Base-by-base conservation (phyloP, 2,329 filamentous ascomycete species). In the Verticillium longisporum region DNA sequence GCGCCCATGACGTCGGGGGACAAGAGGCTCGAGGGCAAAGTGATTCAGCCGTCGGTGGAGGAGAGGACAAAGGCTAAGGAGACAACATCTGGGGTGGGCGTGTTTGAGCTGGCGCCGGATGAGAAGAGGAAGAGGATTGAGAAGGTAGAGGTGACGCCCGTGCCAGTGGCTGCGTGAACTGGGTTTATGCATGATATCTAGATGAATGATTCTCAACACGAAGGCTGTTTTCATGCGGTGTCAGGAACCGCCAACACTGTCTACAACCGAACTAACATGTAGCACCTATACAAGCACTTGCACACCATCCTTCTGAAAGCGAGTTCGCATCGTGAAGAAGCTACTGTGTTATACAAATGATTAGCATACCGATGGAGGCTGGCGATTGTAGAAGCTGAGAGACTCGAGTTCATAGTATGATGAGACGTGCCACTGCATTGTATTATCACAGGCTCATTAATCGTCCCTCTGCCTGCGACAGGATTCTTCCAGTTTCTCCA, bases 91-190 rank as follows among this genome's bases (percentile, higher is more conserved):
- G 69, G 69, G 0, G 68, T 70, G 1, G 70, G 70, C 0, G 68
- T 72, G 1, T 72, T 72, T 61, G 69, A 72, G 59, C 41, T 72
- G 13, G 64, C 68, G 9, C 70, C 69, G 0, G 66, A 67, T 14
- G 70, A 72, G 59, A 65, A 69, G 59, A 58, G 57, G 60, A 67
- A 66, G 62, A 61, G 50, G 53, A 13, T 58, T 9, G 58, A 41
- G 10, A 61, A 59, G 53, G 21, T 60, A 2, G 45, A 56, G 31
- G 32, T 36, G 45, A 26, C 45, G 45, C 45, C 45, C 7, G 11
- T 61, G 60, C 2, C 57, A 32, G 4, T 56, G 60, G 26, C 60
- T 45, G 45, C 57, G 41, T 6, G 55, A 41, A 15, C 15, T 53
- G 55, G 18, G 18, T 10, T 50, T 50, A 18, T 50, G 21, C 9